These are phyloP conservation scores for Pyrenula massariospora DNA, from an alignment of 495 filamentous ascomycete species.

Conservation along the genomic window DNA sequence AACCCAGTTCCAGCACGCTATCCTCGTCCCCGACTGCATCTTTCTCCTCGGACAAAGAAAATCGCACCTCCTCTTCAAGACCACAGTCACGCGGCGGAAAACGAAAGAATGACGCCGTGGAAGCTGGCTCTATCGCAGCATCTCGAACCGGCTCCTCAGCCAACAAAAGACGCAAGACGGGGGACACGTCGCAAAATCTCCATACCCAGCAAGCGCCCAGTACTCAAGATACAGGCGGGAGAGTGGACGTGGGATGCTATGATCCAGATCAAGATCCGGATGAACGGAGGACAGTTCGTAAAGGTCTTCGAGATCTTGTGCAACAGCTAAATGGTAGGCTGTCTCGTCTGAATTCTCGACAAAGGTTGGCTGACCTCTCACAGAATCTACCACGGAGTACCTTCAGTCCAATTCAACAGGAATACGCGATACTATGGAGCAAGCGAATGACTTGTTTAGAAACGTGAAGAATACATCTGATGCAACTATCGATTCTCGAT, in stretches of 20 bases:
- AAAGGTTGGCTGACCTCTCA: conserved; percentile 1
- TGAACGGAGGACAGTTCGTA: conserved; percentile 61
- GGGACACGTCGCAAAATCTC: conserved; percentile 12
- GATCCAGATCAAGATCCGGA: conserved; percentile 81
- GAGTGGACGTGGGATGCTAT: conserved; percentile 46
- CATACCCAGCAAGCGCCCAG: conserved; percentile 13
- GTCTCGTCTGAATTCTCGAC: not conserved
- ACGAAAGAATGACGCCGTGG: conserved; percentile 12
- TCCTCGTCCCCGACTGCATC: conserved; percentile 24
- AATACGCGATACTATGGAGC: conserved; percentile 46
- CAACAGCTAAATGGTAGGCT: conserved; percentile 50
- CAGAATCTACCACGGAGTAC: conserved; percentile 58
- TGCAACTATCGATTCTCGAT: conserved; percentile 77
- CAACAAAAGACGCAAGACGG: conserved; percentile 32
- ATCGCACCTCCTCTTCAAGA: conserved; percentile 12
- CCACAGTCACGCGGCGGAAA: conserved; percentile 7
- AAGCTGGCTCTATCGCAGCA: conserved; percentile 17
- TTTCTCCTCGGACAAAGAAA: conserved; percentile 50
- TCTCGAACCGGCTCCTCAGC: conserved; percentile 3
- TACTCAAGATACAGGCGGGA: conserved; percentile 13
- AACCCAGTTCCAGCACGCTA: not conserved
- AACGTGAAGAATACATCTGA: conserved; percentile 86
- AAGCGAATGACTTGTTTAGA: conserved; percentile 51
- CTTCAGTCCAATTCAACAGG: conserved; percentile 47
- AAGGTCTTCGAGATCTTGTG: conserved; percentile 53